Conservation (phyloP, 2,329 filamentous ascomycete genomes). For the Thyridium curvatum region DNA sequence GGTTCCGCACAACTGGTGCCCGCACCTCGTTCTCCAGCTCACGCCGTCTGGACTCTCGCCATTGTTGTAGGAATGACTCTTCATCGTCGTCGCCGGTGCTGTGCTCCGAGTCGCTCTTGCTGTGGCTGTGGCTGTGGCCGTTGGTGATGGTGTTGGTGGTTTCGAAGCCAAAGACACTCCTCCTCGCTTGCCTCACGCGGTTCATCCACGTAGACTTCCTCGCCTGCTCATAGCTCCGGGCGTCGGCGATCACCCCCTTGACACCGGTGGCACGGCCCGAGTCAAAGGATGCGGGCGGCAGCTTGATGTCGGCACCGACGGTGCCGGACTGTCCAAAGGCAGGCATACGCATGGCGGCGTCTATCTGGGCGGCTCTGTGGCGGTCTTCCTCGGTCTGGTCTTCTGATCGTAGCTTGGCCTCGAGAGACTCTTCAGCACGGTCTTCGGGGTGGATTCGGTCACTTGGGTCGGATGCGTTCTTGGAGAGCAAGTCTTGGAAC, state of each 20-base stretch:
- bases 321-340: slow-evolving; percentile 40
- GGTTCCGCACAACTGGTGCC: slow-evolving; percentile 44
- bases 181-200: slow-evolving; percentile 44
- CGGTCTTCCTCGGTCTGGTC: slow-evolving; percentile 48
- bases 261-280: slow-evolving; percentile 70
- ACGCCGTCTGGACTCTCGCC: slow-evolving; percentile 73
- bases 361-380: slow-evolving; percentile 48
- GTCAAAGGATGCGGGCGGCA: slow-evolving; percentile 58
- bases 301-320: slow-evolving; percentile 44
- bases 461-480: slow-evolving; percentile 38
- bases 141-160: slow-evolving; percentile 31
- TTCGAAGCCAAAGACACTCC: slow-evolving; percentile 47
- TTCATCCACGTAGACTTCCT: slow-evolving; percentile 48
- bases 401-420: slow-evolving; percentile 32
- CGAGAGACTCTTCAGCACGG: slow-evolving; percentile 32
- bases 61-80: slow-evolving; percentile 74
- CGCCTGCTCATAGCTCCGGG: slow-evolving; percentile 67
- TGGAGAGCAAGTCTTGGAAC: slow-evolving; percentile 56
- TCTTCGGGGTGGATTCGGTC: slow-evolving; percentile 52
- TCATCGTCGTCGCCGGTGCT: slow-evolving; percentile 59
- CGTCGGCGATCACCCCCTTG: slow-evolving; percentile 83
- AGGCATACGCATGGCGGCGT: slow-evolving; percentile 61
- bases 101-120: slow-evolving; percentile 41
- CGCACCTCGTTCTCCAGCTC: slow-evolving; percentile 65
- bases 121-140: slow-evolving; percentile 20